Evolutionary conservation across 1,139 yeast species (phyloP), one percentile per base, ranked within the genome.

Genomic region (Diutina pseudorugosa): DNA sequence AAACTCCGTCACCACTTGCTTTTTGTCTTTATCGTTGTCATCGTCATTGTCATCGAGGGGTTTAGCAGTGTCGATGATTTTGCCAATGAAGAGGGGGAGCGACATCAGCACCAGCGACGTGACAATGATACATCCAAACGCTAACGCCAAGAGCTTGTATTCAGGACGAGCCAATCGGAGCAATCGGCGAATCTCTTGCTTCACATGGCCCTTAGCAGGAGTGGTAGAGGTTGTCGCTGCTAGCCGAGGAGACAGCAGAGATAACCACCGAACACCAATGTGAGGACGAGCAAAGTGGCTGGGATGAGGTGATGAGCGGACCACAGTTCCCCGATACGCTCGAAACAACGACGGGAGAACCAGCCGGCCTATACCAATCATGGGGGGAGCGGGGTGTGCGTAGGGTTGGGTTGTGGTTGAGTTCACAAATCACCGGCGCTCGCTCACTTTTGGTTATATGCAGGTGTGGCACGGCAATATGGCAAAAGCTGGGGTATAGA

Each of bases 31-130:
- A 43, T 45, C 53, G 12, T 52, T 42, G 2, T 43, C 30, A 1
- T 25, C 51, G 30, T 52, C 54, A 9, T 49, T 53, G 14, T 36
- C 52, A 11, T 52, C 50, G 52, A 58, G 50, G 6, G 53, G 74
- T 66, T 69, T 60, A 51, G 68, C 64, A 4, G 69, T 65, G 57
- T 74, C 79, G 33, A 74, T 70, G 52, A 74, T 85, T 59, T 85
- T 78, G 44, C 98, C 98, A 48, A 91, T 88, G 21, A 86, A 76
- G 56, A 85, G 79, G 2, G 98, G 97, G 54, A 90, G 71, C 4
- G 85, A 72, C 85, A 91, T 82, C 18, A 73, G 62, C 6, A 71
- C 68, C 1, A 73, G 61, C 1, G 77, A 71, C 0, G 78, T 70
- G 30, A 85, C 76, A 21, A 89, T 68, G 33, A 90, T 73, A 54